Percentiles rank a stretch among this genome's conserved stretches.
phyloP scores from a whole-genome alignment of 192 early-diverging fungal species.

The Entomortierella lignicola region DNA sequence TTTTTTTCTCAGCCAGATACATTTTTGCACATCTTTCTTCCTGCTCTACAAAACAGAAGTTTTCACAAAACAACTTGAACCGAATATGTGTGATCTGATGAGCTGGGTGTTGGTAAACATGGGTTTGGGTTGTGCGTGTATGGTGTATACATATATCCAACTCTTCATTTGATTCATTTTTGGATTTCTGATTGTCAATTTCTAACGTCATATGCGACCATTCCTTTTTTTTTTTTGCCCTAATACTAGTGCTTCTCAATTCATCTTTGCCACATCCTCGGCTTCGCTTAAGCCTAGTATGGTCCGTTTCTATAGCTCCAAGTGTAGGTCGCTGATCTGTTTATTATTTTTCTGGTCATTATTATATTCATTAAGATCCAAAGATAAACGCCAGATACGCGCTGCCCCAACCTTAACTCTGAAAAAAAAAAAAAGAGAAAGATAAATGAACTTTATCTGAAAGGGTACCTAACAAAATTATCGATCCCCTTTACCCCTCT shows the following conservation, averaged over 20 bases:
- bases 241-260: conserved; percentile 47
- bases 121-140: no score
- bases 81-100: no score
- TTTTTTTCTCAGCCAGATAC: conserved; percentile 4
- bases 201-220: no score
- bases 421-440: background rate
- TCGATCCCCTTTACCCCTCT: background rate
- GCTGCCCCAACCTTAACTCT: conserved; percentile 31
- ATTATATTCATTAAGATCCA: background rate
- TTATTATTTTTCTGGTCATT: background rate
- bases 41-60: no score
- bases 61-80: no score
- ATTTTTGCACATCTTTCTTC: background rate
- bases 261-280: conserved; percentile 55
- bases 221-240: no score
- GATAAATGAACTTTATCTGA: background rate
- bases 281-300: conserved; percentile 53
- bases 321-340: conserved; percentile 52
- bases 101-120: no score
- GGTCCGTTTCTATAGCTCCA: conserved; percentile 63
- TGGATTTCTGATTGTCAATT: no score
- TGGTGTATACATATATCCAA: no score
- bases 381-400: conserved; percentile 7
- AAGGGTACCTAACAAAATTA: background rate
- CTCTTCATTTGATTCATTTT: no score